Percentiles rank a stretch among this genome's conserved stretches.
These are phyloP conservation scores for Cercospora sp. DNA, from an alignment of 2,329 filamentous ascomycete species.

Conservation along the genomic window DNA sequence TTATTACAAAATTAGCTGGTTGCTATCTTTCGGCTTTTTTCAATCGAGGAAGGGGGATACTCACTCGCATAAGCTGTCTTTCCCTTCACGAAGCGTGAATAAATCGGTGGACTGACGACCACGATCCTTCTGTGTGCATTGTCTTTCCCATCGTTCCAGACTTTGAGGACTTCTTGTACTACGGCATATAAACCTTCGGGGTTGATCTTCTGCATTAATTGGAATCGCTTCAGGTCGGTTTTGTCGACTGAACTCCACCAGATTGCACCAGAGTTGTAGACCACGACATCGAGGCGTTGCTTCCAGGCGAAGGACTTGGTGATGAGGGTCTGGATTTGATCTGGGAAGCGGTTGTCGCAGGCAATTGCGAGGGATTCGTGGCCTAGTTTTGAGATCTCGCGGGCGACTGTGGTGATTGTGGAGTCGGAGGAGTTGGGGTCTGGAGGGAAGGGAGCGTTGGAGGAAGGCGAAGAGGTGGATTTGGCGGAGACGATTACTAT, in stretches of 20 bases:
- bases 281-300: conserved; percentile 67
- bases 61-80: conserved; percentile 76
- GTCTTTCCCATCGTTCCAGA: conserved; percentile 51
- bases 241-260: conserved; percentile 69
- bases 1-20: not conserved
- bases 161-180: conserved; percentile 66
- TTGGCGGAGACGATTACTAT: conserved; percentile 77
- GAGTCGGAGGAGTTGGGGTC: conserved; percentile 73
- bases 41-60: conserved; percentile 32
- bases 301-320: conserved; percentile 57
- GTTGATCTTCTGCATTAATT: conserved; percentile 73
- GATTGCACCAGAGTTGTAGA: conserved; percentile 85
- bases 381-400: conserved; percentile 62
- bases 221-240: conserved; percentile 58
- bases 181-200: conserved; percentile 73
- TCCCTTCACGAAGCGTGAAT: conserved; percentile 79
- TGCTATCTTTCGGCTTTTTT: not conserved
- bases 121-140: conserved; percentile 62
- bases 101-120: conserved; percentile 81
- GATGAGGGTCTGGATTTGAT: conserved; percentile 63
- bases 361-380: conserved; percentile 65
- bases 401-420: conserved; percentile 77
- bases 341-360: conserved; percentile 69
- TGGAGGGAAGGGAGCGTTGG: conserved; percentile 53
- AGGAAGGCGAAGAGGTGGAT: conserved; percentile 60